Base-by-base conservation (phyloP, 768 basidiomycete genomes). In the Lactarius quietus region DNA sequence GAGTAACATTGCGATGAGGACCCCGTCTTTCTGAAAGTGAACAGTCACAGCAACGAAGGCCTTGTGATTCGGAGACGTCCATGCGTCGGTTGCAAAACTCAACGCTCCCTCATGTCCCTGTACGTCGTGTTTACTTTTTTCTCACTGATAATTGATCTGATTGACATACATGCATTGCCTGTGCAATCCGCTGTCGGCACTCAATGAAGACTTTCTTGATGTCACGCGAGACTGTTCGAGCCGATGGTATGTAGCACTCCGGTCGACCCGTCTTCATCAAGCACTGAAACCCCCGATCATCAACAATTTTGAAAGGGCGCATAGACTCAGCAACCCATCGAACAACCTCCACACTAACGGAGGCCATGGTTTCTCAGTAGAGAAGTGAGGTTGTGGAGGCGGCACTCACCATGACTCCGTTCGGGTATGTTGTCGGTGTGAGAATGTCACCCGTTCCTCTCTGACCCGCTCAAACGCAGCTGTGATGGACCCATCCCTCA, bases 181-280 rank as follows among this genome's bases (percentile, higher is more conserved):
- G 3, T 33, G 33, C 33, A 33, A 33, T 33, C 3, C 33, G 33
- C 8, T 8, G 33, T 33, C 33, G 33, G 33, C 33, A 33, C 33
- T 8, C 4, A 3, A 33, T 33, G 33, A 33, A 33, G 4, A 33
- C 33, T 33, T 33, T 33, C 39, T 73, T 69, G 0, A 78, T 64
- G 58, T 81, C 77, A 1, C 70, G 68, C 0, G 73, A 73, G 0
- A 82, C 74, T 0, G 76, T 80, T 0, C 62, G 31, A 2, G 69
- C 67, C 0, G 73, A 76, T 0, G 79, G 78, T 51, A 81, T 43
- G 56, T 76, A 75, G 23, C 74, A 70, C 10, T 73, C 70, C 0
- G 75, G 79, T 7, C 74, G 61, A 0, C 76, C 75, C 0, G 75
- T 76, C 54, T 73, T 75, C 73, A 78, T 77, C 10, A 78, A 62